Base-by-base conservation (phyloP, 2,329 filamentous ascomycete species). In the Fusarium cyanostomum region DNA sequence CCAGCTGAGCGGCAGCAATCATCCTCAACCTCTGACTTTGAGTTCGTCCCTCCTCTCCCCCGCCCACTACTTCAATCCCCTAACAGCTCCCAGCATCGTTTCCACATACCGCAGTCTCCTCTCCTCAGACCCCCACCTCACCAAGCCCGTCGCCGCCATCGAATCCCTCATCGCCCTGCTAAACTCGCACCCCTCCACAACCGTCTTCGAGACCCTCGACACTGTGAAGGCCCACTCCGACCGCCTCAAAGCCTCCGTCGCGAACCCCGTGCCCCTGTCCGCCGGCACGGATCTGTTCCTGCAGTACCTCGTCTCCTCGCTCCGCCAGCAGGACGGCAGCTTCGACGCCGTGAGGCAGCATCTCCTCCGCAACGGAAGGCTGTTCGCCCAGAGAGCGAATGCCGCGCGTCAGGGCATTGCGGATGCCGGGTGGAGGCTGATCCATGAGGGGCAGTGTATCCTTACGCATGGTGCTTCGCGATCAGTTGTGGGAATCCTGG, bases 231-330 rank as follows among this genome's bases (percentile, higher is more conserved):
- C 84, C 42, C 89, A 95, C 74, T 94, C 92, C 46, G 83, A 86
- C 49, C 86, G 88, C 71, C 86, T 99, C 64, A 94, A 94, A 76
- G 83, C 84, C 56, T 87, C 89, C 16, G 90, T 96, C 50, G 84
- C 90, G 8, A 98, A 99, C 79, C 92, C 94, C 12, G 92, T 98
- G 54, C 94, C 94, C 5, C 87, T 98, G 13, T 93, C 92, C 44
- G 95, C 96, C 52, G 95, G 95, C 71, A 97, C 94, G 59, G 94
- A 97, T 76, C 87, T 98, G 57, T 98, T 99, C 82, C 91, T 95
- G 75, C 90, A 94, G 74, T 98, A 96, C 78, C 87, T 99, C 69
- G 90, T 97, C 71, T 88, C 89, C 54, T 92, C 84, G 64, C 82
- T 89, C 74, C 85, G 84, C 78, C 81, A 84, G 79, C 82, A 83